Evolutionary conservation across 305 asterid species (phyloP), one percentile per base, ranked within the genome.

Genomic region (Caryopteris hybrid): DNA sequence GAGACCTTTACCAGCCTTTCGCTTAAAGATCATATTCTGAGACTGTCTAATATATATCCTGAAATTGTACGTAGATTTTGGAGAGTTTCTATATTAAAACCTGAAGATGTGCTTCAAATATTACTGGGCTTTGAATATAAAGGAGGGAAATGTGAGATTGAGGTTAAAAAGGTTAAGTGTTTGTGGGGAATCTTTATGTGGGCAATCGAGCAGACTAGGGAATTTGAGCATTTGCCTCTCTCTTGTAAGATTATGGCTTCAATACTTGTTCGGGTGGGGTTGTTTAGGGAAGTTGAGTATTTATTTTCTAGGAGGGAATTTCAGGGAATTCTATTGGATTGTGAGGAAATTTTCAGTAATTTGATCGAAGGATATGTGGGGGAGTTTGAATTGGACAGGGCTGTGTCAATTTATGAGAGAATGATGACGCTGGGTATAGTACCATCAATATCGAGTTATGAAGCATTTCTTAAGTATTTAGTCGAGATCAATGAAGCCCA

Each of bases 191-290:
- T 94, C 58, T 94, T 82, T 75, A 71, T 61, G 64, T 84, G 86
- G 93, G 89, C 88, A 29, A 79, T 82, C 68, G 78, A 80, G 66
- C 78, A 85, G 43, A 47, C 55, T 75, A 47, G 61, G 79, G 88
- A 53, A 16, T 84, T 86, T 76, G 77, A 75, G 71, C 96, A 91
- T 77, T 78, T 81, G 54, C 81, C 86, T 29, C 73, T 17, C 53
- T 81, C 96, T 21, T 84, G 88, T 73, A 81, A 81, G 70, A 81
- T 91, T 68, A 91, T 94, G 92, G 89, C 91, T 13, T 73, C 86
- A 20, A 74, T 91, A 86, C 90, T 94, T 69, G 93, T 80, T 39
- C 89, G 72, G 61, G 84, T 72, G 34, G 84, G 88, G 43, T 70
- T 80, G 61, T 84, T 76, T 74, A 62, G 58, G 59, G 95, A 91